Percentiles rank a stretch among this genome's conserved stretches.
Evolutionary conservation across 2,329 filamentous ascomycete genomes (phyloP).

Genomic region (Aspergillus persii): DNA sequence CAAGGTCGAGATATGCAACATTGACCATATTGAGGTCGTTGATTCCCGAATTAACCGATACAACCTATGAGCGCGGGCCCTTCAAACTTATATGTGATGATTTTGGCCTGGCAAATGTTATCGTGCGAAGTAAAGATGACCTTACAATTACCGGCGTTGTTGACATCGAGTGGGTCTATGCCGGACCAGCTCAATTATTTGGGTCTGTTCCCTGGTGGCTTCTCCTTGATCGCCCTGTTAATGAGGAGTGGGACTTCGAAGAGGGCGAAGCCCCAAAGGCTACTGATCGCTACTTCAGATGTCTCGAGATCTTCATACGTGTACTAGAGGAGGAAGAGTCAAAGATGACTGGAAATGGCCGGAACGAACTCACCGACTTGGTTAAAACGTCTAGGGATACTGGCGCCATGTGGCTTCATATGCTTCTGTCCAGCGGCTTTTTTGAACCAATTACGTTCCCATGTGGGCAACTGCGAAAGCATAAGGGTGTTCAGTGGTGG

Average conservation of each 20-base stretch:
- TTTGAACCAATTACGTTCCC: slow-evolving; percentile 32
- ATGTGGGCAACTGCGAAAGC: slow-evolving; percentile 25
- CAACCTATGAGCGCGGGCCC: slow-evolving; percentile 22
- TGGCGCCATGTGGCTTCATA: slow-evolving; percentile 38
- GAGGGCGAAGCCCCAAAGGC: slow-evolving; percentile 23
- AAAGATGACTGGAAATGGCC: slow-evolving; percentile 23
- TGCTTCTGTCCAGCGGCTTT: slow-evolving; percentile 34
- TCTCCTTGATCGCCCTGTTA: slow-evolving; percentile 32
- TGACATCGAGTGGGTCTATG: slow-evolving; percentile 40
- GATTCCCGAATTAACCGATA: slow-evolving; percentile 24
- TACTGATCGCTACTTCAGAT: slow-evolving; percentile 26
- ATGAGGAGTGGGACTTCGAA: slow-evolving; percentile 26
- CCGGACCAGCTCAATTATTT: slow-evolving; percentile 38
- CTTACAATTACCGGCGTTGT: slow-evolving; percentile 36
- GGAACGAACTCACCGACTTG: slow-evolving; percentile 31
- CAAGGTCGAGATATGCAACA: slow-evolving; percentile 27
- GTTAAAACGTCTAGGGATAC: slow-evolving; percentile 34
- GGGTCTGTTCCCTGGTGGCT: slow-evolving; percentile 39
- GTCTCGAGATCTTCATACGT: slow-evolving; percentile 29
- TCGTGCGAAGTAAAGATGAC: slow-evolving; percentile 34
- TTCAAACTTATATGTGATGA: slow-evolving; percentile 42
- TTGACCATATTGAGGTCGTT: slow-evolving; percentile 29
- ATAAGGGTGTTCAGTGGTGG: too few species aligned
- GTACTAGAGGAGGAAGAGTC: slow-evolving; percentile 34
- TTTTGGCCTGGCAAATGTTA: slow-evolving; percentile 38